phyloP scores from a whole-genome alignment of 2,329 filamentous ascomycete genomes.

The Byssochlamys sp. region DNA sequence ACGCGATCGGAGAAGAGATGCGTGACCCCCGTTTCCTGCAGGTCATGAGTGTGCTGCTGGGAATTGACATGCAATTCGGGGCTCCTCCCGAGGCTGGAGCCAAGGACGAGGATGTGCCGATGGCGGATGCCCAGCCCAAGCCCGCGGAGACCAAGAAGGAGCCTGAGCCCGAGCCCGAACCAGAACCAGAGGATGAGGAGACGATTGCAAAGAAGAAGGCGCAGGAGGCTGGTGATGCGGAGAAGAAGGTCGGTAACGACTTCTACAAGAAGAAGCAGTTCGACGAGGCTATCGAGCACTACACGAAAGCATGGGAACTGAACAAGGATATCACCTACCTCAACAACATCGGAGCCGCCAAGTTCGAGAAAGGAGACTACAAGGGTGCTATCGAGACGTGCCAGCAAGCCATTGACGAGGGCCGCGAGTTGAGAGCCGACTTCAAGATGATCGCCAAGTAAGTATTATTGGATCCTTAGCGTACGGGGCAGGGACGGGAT shows the following conservation, averaged over 20 bases:
- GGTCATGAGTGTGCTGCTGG: slow-evolving; percentile 85
- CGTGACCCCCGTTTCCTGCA: slow-evolving; percentile 84
- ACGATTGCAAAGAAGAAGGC: slow-evolving; percentile 73
- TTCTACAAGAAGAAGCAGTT: slow-evolving; percentile 98
- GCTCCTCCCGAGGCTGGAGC: slow-evolving; percentile 39
- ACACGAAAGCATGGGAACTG: slow-evolving; percentile 85
- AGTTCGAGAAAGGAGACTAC: slow-evolving; percentile 94
- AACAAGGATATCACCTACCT: slow-evolving; percentile 96
- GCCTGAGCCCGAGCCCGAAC: slow-evolving; percentile 55
- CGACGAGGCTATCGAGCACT: slow-evolving; percentile 87
- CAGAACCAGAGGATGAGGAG: slow-evolving; percentile 70
- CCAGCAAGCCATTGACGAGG: slow-evolving; percentile 79
- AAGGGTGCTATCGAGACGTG: slow-evolving; percentile 78
- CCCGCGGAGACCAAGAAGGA: slow-evolving; percentile 45
- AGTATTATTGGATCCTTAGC: slow-evolving; percentile 11
- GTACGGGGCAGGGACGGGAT: background rate
- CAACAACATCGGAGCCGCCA: slow-evolving; percentile 87
- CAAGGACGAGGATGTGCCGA: slow-evolving; percentile 61
- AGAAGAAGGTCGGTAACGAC: slow-evolving; percentile 88
- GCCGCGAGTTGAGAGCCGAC: slow-evolving; percentile 79
- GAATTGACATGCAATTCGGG: slow-evolving; percentile 77
- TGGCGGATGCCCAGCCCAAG: slow-evolving; percentile 59
- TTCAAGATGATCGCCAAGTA: slow-evolving; percentile 97
- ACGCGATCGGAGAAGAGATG: slow-evolving; percentile 68
- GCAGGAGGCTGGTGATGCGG: slow-evolving; percentile 83